Conservation (phyloP, 2,329 filamentous ascomycete genomes). For the Dactylellina cionopaga region DNA sequence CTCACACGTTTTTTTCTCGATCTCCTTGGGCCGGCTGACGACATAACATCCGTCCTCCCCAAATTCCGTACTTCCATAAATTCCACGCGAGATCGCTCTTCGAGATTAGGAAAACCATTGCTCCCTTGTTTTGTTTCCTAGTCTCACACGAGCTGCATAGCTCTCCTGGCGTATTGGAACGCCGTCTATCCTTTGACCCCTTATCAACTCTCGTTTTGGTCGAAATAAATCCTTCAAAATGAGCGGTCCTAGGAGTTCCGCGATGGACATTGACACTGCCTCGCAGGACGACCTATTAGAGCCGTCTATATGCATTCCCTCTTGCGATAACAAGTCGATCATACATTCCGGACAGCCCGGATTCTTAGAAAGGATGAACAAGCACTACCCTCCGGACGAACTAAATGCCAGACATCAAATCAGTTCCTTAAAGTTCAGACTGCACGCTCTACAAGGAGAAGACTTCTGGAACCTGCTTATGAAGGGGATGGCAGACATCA, state of each 20-base stretch:
- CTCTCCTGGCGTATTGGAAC: slow-evolving; percentile 35
- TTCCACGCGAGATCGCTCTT: slow-evolving; percentile 33
- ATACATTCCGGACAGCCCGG: slow-evolving; percentile 47
- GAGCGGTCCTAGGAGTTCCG: slow-evolving; percentile 39
- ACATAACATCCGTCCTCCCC: slow-evolving; percentile 19
- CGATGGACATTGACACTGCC: slow-evolving; percentile 47
- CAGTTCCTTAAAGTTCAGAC: slow-evolving; percentile 28
- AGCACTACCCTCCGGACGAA: slow-evolving; percentile 46
- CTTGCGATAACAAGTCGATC: slow-evolving; percentile 52
- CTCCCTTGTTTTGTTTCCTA: background rate
- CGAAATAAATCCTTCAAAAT: slow-evolving; percentile 17
- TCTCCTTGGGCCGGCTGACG: slow-evolving; percentile 26
- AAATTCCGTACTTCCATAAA: slow-evolving; percentile 24
- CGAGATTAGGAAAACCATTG: slow-evolving; percentile 22
- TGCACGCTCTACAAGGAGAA: slow-evolving; percentile 36
- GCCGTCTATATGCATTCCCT: slow-evolving; percentile 47
- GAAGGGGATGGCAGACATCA: slow-evolving; percentile 71
- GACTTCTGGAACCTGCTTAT: slow-evolving; percentile 73
- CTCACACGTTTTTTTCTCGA: slow-evolving; percentile 39
- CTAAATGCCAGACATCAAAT: slow-evolving; percentile 37
- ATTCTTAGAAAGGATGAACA: slow-evolving; percentile 49
- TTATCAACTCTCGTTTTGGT: slow-evolving; percentile 5
- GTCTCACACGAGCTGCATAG: slow-evolving; percentile 25
- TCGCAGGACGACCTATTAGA: slow-evolving; percentile 24
- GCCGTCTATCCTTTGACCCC: slow-evolving; percentile 33